Conservation (phyloP, 2,329 filamentous ascomycete genomes). For the Clarireedia sp. region DNA sequence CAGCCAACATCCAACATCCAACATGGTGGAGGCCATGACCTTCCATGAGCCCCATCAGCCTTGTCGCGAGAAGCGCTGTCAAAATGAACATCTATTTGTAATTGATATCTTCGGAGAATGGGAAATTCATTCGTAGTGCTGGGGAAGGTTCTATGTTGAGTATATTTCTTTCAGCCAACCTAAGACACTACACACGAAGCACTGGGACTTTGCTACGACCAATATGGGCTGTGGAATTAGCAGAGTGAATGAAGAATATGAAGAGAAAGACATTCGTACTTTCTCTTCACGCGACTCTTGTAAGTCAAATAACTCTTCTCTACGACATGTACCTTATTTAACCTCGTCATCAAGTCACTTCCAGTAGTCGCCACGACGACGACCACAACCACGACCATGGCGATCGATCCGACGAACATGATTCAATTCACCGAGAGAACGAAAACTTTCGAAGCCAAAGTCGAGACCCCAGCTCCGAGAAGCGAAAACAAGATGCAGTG, state of each 20-base stretch:
- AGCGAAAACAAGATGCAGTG: neutral
- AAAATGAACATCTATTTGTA: neutral
- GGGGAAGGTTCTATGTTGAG: neutral
- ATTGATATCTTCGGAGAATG: neutral
- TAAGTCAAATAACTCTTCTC: neutral
- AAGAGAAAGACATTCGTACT: neutral
- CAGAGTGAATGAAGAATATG: neutral
- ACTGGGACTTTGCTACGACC: neutral
- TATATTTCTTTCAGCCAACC: neutral
- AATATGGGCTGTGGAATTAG: slow-evolving; percentile 2
- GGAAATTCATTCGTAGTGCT: neutral
- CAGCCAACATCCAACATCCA: neutral
- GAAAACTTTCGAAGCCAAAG: neutral
- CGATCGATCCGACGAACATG: neutral
- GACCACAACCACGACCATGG: neutral
- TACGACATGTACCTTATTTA: neutral
- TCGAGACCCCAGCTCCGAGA: neutral
- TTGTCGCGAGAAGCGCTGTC: neutral
- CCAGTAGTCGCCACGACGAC: neutral
- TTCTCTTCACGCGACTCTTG: neutral
- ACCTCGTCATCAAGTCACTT: neutral
- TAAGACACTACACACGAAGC: neutral
- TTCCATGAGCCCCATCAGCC: neutral
- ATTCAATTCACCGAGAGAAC: neutral
- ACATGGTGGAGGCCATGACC: neutral